Conservation (phyloP, 2,329 filamentous ascomycete species). For the Verticillium dahliae region DNA sequence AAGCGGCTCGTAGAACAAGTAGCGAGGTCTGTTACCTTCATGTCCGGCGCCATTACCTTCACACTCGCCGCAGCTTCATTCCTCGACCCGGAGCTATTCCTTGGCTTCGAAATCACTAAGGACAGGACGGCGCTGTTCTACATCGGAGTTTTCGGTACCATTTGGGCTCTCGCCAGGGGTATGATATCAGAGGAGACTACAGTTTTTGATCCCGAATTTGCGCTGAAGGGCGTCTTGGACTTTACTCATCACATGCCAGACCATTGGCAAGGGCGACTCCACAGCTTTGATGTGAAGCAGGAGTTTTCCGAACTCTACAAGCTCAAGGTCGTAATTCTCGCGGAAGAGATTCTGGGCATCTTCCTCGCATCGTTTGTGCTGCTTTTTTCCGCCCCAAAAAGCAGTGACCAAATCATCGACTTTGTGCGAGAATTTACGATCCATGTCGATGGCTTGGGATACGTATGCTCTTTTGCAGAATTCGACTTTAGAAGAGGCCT, state of each 20-base stretch:
- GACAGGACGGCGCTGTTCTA: constrained; percentile 90
- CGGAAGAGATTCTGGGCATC: constrained; percentile 89
- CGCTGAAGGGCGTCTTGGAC: constrained; percentile 80
- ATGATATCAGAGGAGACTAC: constrained; percentile 81
- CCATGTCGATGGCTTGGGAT: constrained; percentile 90
- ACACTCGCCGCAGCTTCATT: constrained; percentile 79
- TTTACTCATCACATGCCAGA: constrained; percentile 89
- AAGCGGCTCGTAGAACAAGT: constrained; percentile 88
- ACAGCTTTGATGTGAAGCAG: constrained; percentile 85
- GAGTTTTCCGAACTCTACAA: constrained; percentile 92
- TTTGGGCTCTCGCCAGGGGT: constrained; percentile 79
- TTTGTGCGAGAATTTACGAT: constrained; percentile 98
- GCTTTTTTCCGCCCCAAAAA: constrained; percentile 77
- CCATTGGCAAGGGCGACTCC: constrained; percentile 83
- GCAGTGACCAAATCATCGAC: constrained; percentile 88
- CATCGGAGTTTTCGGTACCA: constrained; percentile 70
- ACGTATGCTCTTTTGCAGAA: constrained; percentile 94
- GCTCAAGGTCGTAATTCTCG: constrained; percentile 82
- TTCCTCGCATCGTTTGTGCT: constrained; percentile 86
- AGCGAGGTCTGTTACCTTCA: constrained; percentile 78
- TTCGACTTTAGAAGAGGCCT: constrained; percentile 91
- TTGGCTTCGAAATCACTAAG: constrained; percentile 84
- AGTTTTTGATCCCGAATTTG: constrained; percentile 88
- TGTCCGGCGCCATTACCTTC: constrained; percentile 78
- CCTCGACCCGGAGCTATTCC: constrained; percentile 84